Conservation (phyloP, 75 land plant genomes). For the Cunninghamia lanceolata region DNA sequence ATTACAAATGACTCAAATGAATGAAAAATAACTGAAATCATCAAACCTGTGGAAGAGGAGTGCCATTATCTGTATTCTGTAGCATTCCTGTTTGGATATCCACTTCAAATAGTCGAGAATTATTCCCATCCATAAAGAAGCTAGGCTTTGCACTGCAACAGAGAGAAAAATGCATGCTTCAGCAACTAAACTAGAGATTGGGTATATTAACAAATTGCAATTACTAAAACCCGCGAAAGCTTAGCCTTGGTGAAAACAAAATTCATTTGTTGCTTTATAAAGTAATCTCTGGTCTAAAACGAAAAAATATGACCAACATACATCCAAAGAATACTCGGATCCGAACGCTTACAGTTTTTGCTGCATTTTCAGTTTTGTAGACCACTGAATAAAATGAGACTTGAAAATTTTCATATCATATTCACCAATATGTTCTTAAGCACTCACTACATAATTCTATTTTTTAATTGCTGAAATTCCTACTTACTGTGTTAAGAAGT, state of each 20-base stretch:
- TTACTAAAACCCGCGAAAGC: neutral
- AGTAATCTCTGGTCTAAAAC: neutral
- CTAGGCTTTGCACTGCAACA: slow-evolving; percentile 77
- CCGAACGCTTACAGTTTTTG: no score
- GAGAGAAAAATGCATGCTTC: neutral
- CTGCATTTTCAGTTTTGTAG: no score
- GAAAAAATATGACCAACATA: neutral
- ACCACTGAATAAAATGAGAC: no score
- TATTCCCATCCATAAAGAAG: slow-evolving; percentile 92
- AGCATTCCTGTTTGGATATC: slow-evolving; percentile 91
- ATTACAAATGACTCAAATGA: neutral
- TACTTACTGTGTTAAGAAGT: no score
- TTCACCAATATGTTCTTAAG: no score
- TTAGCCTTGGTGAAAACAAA: neutral
- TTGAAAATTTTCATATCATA: no score
- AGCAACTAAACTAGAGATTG: neutral
- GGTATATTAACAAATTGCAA: neutral
- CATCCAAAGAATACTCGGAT: no score
- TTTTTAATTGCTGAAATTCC: no score
- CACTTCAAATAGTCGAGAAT: slow-evolving; percentile 89
- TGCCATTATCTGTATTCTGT: slow-evolving; percentile 93
- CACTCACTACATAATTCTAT: no score
- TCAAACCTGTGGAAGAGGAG: slow-evolving; percentile 76
- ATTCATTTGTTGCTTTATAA: neutral
- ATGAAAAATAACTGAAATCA: neutral